Conservation (phyloP, 23 red algal species). For the Chondrus crispus region DNA sequence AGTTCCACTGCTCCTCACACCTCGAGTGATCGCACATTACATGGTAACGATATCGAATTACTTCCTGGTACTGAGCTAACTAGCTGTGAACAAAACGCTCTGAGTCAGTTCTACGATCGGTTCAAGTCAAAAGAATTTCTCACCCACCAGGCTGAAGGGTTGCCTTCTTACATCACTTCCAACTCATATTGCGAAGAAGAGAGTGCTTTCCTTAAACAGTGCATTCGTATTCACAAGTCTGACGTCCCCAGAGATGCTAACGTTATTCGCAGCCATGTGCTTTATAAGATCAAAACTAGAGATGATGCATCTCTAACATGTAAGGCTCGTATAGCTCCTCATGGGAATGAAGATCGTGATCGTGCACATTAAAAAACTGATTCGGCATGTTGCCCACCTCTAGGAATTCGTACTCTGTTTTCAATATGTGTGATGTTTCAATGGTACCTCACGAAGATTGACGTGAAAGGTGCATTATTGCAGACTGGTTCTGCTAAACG, state of each 20-base stretch:
- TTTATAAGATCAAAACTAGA: conserved; percentile 9
- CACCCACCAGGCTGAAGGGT: not conserved
- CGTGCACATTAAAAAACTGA: not conserved
- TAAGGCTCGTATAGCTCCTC: not conserved
- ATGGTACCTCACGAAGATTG: not conserved
- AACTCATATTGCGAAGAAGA: not conserved
- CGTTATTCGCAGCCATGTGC: conserved; percentile 4
- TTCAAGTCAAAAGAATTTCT: not conserved
- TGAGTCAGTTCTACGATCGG: not conserved
- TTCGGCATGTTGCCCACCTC: not conserved
- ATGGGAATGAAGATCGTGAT: not conserved
- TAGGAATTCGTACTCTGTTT: not conserved
- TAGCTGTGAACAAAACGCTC: not conserved
- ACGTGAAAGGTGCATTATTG: conserved; percentile 1
- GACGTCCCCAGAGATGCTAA: not conserved
- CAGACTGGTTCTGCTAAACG: not conserved
- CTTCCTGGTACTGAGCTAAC: not conserved
- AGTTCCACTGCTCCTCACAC: too few relatives aligned
- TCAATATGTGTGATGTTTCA: not conserved
- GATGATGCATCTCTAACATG: not conserved
- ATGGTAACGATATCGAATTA: not conserved
- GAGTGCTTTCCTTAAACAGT: not conserved
- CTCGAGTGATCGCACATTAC: too few relatives aligned
- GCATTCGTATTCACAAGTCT: too few relatives aligned
- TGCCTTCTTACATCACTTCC: not conserved